Evolutionary conservation across 352 stramenopile genomes (phyloP).

Genomic region (Ophiocytium majus): DNA sequence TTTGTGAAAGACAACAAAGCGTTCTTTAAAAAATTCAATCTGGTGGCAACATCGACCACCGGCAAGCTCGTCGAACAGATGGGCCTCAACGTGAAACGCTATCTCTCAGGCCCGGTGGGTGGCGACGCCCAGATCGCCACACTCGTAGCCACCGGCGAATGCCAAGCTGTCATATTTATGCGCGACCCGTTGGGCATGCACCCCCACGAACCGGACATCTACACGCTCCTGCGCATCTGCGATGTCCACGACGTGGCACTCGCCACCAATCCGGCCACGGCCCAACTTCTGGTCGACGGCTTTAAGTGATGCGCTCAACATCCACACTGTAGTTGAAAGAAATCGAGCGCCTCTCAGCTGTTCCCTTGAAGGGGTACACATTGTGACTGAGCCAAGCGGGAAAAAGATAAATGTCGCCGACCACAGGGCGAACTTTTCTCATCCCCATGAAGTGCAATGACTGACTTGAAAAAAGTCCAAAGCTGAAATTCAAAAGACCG

Average conservation of each 20-base stretch:
- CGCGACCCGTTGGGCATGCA: not conserved
- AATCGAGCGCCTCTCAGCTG: no score
- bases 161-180: not conserved
- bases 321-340: no score
- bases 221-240: conserved; percentile 4
- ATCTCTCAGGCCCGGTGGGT: not conserved
- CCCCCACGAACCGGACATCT: conserved; percentile 2
- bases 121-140: conserved; percentile 1
- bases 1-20: not conserved
- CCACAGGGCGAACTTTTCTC: no score
- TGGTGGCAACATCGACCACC: not conserved
- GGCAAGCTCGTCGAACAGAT: not conserved
- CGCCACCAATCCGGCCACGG: not conserved
- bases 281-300: not conserved
- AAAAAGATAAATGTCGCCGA: no score
- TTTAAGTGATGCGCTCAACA: no score
- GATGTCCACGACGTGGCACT: not conserved
- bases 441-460: no score
- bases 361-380: no score
- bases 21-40: not conserved
- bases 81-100: not conserved
- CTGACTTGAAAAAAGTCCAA: no score
- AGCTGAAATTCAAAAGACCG: no score
- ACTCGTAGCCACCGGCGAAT: not conserved
- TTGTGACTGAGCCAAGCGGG: no score